Evolutionary conservation across 805 yeast genomes (phyloP).

Genomic region (Vanderwaltozyma verrucispora): DNA sequence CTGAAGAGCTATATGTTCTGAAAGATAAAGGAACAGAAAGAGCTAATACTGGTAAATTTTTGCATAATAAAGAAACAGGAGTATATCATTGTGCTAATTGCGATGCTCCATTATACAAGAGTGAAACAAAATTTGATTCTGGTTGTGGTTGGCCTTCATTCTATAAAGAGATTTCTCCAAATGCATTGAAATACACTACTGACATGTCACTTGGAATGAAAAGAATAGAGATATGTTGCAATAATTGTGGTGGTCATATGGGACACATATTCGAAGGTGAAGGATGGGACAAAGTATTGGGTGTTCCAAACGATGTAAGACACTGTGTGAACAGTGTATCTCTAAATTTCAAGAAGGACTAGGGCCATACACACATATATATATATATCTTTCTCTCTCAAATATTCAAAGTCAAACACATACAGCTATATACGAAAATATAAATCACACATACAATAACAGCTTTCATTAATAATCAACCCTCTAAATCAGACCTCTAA

Average conservation of each 20-base stretch:
- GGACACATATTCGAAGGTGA: conserved; percentile 96
- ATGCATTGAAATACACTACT: conserved; percentile 49
- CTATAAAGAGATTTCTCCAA: conserved; percentile 71
- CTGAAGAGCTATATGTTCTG: conserved; percentile 69
- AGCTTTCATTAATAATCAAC: too few species aligned
- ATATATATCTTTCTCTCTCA: neutral
- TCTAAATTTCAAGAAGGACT: conserved; percentile 44
- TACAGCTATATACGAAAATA: too few species aligned
- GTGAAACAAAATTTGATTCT: conserved; percentile 74
- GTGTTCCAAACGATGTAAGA: conserved; percentile 68
- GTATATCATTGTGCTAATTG: conserved; percentile 83
- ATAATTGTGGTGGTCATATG: conserved; percentile 83
- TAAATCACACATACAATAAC: too few species aligned
- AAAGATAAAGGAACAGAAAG: conserved; percentile 48
- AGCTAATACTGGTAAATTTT: conserved; percentile 33
- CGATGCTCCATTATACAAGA: conserved; percentile 63
- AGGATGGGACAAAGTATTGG: conserved; percentile 48
- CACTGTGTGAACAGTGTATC: conserved; percentile 90
- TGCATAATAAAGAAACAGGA: conserved; percentile 37
- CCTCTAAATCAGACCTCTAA: too few species aligned
- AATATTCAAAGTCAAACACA: neutral
- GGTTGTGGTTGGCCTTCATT: conserved; percentile 99
- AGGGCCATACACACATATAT: neutral
- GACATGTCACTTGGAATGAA: conserved; percentile 68
- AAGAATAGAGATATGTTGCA: conserved; percentile 83